These are phyloP conservation scores for Phellopilus nigrolimitatus DNA, from an alignment of 1,284 basidiomycete species.

Conservation along the genomic window DNA sequence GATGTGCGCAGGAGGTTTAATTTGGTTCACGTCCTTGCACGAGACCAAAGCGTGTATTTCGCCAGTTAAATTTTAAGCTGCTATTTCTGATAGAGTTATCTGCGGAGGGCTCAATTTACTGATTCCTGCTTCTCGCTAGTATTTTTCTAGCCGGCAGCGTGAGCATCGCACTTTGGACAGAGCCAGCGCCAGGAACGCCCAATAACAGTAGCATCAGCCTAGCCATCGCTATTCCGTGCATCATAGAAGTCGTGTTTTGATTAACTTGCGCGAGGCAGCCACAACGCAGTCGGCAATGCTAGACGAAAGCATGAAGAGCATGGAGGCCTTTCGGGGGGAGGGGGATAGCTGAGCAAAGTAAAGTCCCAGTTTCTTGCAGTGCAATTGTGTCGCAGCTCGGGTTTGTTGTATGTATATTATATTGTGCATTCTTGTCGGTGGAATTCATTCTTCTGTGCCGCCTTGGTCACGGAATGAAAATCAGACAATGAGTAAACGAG, in stretches of 20 bases:
- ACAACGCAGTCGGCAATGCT: no score
- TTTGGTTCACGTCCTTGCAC: background rate
- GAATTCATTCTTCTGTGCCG: no score
- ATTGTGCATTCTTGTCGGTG: no score
- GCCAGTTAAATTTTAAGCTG: background rate
- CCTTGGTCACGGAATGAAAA: no score
- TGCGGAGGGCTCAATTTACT: background rate
- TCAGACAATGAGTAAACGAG: no score
- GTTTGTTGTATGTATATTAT: no score
- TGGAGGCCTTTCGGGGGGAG: no score
- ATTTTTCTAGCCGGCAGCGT: background rate
- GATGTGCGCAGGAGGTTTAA: background rate
- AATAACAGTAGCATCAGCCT: conserved; percentile 2
- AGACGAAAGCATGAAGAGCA: background rate
- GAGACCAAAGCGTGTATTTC: conserved; percentile 2
- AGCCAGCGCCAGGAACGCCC: background rate
- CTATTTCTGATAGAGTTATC: background rate
- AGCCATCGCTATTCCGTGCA: background rate
- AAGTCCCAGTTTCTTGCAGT: no score
- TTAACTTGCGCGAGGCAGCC: background rate
- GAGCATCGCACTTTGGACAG: conserved; percentile 1
- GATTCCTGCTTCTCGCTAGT: background rate
- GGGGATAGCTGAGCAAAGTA: no score
- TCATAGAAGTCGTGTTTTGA: background rate
- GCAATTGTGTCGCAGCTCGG: no score